Percentiles rank a stretch among this genome's conserved stretches.
Conservation (phyloP, 345 rosid genomes). For the Syzygium aqueum region DNA sequence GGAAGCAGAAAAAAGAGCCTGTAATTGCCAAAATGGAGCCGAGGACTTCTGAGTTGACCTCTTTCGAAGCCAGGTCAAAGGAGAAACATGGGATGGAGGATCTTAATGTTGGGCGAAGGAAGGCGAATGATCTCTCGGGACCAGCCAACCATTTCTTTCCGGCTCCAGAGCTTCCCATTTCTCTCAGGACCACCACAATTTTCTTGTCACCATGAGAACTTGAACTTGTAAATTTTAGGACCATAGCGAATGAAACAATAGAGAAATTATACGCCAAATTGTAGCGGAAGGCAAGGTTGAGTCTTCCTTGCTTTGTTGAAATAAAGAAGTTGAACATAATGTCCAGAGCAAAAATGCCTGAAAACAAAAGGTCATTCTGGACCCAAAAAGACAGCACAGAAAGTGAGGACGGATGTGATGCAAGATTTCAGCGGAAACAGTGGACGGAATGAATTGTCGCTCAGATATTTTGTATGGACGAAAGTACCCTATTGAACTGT, state of each 20-base stretch:
- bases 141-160: not conserved
- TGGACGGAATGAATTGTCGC: not conserved
- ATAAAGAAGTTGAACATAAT: not conserved
- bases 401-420: not conserved
- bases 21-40: not conserved
- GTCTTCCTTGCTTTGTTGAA: not conserved
- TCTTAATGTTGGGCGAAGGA: too few relatives aligned
- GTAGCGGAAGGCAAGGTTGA: not conserved
- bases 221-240: not conserved
- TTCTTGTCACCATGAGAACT: not conserved
- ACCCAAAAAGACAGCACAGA: not conserved
- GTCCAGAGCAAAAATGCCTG: not conserved
- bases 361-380: not conserved
- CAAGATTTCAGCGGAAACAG: not conserved
- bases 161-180: not conserved
- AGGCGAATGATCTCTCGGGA: not conserved
- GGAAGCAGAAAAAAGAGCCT: not conserved
- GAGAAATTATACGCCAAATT: not conserved
- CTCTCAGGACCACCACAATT: not conserved
- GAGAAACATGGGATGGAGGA: not conserved
- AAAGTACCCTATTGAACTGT: not conserved
- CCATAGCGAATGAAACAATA: not conserved
- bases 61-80: not conserved
- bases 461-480: not conserved
- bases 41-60: not conserved